Evolutionary conservation across 129 eudicot genomes (phyloP).

Genomic region (Tagetes patula): DNA sequence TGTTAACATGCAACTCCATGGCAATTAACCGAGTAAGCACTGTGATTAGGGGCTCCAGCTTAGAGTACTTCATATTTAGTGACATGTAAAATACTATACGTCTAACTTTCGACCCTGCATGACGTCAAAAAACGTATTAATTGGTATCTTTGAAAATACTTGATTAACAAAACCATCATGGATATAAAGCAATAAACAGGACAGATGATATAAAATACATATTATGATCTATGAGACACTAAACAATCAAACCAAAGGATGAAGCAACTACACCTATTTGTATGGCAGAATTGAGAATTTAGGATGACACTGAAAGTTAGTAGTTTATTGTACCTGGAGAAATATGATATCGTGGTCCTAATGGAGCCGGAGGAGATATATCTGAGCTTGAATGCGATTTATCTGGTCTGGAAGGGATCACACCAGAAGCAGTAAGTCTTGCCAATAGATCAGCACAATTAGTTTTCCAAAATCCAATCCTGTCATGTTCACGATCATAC

Average conservation of each 20-base stretch:
- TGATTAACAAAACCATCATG: not conserved
- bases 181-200: not conserved
- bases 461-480: constrained; percentile 97
- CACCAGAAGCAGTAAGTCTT: constrained; percentile 52
- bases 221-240: not conserved
- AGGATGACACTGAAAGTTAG: constrained; percentile 7
- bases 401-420: constrained; percentile 41
- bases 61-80: constrained; percentile 43
- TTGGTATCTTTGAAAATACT: not conserved
- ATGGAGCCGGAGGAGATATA: constrained; percentile 48
- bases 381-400: constrained; percentile 38
- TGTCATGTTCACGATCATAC: constrained; percentile 89
- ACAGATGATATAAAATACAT: constrained; percentile 9
- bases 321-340: constrained; percentile 49
- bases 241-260: not conserved
- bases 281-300: not conserved
- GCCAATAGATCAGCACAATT: constrained; percentile 93
- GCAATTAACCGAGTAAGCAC: constrained; percentile 60
- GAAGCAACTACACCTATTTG: constrained; percentile 11
- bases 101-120: constrained; percentile 64
- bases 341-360: constrained; percentile 38
- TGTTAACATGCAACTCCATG: constrained; percentile 56
- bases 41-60: constrained; percentile 53
- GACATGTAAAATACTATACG: constrained; percentile 60
- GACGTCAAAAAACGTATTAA: not conserved